Conservation (phyloP, 208 protist species). For the Trichomonas vaginalis region DNA sequence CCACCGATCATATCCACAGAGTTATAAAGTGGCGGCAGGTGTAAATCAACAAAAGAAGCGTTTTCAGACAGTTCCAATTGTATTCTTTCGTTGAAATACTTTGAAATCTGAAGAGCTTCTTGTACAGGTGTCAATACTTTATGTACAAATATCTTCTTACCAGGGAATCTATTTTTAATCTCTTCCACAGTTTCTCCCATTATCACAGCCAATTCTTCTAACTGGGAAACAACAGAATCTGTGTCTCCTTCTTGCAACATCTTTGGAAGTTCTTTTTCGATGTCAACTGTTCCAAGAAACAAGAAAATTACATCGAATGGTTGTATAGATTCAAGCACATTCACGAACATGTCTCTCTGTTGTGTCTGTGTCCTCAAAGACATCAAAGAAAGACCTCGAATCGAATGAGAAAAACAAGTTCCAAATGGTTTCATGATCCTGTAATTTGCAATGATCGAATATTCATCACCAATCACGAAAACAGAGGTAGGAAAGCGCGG, state of each 20-base stretch:
- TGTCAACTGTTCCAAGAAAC: neutral
- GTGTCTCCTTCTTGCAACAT: neutral
- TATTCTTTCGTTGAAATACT: neutral
- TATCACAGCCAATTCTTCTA: neutral
- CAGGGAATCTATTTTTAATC: neutral
- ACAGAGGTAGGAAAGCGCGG: neutral
- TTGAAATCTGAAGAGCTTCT: neutral
- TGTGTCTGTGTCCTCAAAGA: neutral
- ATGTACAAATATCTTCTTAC: neutral
- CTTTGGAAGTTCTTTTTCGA: neutral
- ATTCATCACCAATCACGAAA: neutral
- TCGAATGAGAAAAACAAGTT: neutral
- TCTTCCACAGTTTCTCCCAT: neutral
- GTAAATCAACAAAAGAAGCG: neutral
- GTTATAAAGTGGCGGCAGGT: neutral
- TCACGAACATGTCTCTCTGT: neutral
- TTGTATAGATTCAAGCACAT: neutral
- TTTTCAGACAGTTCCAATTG: neutral
- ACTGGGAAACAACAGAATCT: neutral
- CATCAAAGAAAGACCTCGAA: neutral
- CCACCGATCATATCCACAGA: neutral
- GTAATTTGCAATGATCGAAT: neutral
- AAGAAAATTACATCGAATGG: neutral
- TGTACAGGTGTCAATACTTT: neutral
- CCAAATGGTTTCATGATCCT: neutral